Conservation (phyloP, 305 asterid genomes). For the Galium porrigens region DNA sequence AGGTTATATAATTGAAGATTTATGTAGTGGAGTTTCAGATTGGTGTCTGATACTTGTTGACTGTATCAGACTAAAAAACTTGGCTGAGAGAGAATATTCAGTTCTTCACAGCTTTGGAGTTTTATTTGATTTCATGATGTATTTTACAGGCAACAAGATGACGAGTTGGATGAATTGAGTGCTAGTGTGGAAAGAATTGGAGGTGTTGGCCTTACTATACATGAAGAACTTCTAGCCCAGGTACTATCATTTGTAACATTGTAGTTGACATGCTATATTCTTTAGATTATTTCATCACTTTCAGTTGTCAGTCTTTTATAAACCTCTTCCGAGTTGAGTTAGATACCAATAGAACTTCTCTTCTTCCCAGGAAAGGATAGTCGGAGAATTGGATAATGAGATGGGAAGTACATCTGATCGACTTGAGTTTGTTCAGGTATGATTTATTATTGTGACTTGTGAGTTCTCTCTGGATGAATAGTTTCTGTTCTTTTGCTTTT, state of each 20-base stretch:
- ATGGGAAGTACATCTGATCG: constrained; percentile 92
- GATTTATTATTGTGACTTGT: not conserved
- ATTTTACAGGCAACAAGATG: constrained; percentile 74
- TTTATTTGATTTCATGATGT: constrained; percentile 6
- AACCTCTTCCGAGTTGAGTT: not conserved
- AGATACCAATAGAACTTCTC: not conserved
- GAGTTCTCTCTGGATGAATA: not conserved
- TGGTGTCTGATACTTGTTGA: too few species aligned
- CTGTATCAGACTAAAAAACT: not conserved
- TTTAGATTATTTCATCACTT: not conserved
- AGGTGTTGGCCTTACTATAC: constrained; percentile 87
- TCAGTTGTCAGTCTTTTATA: not conserved
- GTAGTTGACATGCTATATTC: not conserved
- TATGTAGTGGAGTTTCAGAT: not conserved
- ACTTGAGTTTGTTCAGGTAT: constrained; percentile 93
- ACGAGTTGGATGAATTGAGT: constrained; percentile 84
- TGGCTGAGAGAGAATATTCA: not conserved
- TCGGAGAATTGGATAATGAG: constrained; percentile 67
- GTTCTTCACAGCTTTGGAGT: constrained; percentile 4
- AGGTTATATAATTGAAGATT: not conserved
- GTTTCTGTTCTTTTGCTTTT: not conserved
- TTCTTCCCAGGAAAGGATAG: constrained; percentile 53
- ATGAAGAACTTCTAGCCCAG: constrained; percentile 85
- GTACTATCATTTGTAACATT: constrained; percentile 19
- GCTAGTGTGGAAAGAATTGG: constrained; percentile 82